Evolutionary conservation across 306 rosid species (phyloP).

Genomic region (Vigna mungo): DNA sequence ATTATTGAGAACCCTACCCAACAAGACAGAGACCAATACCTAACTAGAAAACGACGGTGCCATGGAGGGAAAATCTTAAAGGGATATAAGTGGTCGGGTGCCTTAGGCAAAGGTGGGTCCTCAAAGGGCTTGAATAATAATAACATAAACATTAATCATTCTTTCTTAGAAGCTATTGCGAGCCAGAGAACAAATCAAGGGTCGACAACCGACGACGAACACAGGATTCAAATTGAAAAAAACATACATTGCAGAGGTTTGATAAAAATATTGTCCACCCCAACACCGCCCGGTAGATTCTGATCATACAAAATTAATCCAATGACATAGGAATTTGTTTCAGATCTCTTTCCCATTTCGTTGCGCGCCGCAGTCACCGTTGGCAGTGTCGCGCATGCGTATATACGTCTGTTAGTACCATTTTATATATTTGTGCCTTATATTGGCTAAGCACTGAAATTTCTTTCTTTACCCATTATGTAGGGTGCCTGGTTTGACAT

Average conservation of each 20-base stretch:
- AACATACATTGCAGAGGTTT: neutral
- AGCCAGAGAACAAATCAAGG: conserved; percentile 25
- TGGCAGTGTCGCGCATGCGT: conserved; percentile 63
- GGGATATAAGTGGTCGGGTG: conserved; percentile 15
- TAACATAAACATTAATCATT: conserved; percentile 30
- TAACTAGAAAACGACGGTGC: neutral
- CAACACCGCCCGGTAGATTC: conserved; percentile 37
- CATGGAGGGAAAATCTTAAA: neutral
- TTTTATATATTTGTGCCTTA: neutral
- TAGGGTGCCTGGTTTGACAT: neutral
- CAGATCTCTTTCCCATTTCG: conserved; percentile 20
- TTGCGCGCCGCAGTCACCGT: conserved; percentile 53
- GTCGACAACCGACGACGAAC: conserved; percentile 15
- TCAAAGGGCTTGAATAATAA: conserved; percentile 7
- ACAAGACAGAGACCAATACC: neutral
- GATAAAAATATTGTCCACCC: conserved; percentile 48
- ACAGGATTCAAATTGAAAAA: neutral
- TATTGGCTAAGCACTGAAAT: neutral
- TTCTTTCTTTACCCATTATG: neutral
- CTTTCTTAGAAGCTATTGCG: neutral
- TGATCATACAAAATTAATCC: neutral
- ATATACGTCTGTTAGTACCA: neutral
- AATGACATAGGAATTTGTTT: conserved; percentile 13
- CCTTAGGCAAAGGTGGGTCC: conserved; percentile 23
- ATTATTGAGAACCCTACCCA: neutral